A percentile compares a stretch with the other conserved stretches of the same genome.
phyloP scores from a whole-genome alignment of 2,329 filamentous ascomycete genomes.

The Aspergillus arachidicola region DNA sequence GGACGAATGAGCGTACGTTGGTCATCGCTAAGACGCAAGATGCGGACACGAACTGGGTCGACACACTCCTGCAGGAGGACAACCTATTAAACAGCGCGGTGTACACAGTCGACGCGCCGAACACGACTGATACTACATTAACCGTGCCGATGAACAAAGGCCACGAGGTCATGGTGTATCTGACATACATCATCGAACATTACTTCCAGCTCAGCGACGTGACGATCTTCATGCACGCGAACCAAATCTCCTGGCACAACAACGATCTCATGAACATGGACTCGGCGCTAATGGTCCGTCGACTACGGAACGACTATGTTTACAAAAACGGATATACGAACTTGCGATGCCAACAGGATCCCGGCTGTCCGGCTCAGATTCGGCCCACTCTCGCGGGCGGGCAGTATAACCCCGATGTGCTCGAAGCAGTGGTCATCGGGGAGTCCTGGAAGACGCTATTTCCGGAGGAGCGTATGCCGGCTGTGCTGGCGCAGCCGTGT shows the following conservation, averaged over 20 bases:
- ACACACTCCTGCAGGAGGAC: constrained; percentile 1
- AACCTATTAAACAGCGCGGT: constrained; percentile 25
- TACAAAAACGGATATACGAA: constrained; percentile 52
- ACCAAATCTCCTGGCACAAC: constrained; percentile 55
- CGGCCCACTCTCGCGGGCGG: constrained; percentile 25
- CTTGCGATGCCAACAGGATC: constrained; percentile 53
- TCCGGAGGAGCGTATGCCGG: constrained; percentile 26
- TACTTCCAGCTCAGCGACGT: constrained; percentile 55
- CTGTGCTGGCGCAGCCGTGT: constrained; percentile 55
- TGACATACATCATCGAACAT: constrained; percentile 59
- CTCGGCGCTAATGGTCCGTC: constrained; percentile 45
- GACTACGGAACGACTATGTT: constrained; percentile 47
- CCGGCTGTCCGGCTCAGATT: constrained; percentile 54
- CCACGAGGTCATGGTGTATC: constrained; percentile 57
- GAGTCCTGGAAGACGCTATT: constrained; percentile 32
- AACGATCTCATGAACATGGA: constrained; percentile 49
- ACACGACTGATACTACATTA: constrained; percentile 39
- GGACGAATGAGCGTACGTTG: not conserved
- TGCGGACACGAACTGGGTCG: constrained; percentile 13
- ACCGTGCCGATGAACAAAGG: constrained; percentile 55
- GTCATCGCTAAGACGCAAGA: constrained; percentile 10
- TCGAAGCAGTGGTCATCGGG: constrained; percentile 31
- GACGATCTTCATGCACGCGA: constrained; percentile 54
- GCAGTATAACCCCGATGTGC: constrained; percentile 24
- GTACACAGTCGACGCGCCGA: constrained; percentile 48